Evolutionary conservation across 352 stramenopile genomes (phyloP).

Genomic region (Pythium utonaiense): DNA sequence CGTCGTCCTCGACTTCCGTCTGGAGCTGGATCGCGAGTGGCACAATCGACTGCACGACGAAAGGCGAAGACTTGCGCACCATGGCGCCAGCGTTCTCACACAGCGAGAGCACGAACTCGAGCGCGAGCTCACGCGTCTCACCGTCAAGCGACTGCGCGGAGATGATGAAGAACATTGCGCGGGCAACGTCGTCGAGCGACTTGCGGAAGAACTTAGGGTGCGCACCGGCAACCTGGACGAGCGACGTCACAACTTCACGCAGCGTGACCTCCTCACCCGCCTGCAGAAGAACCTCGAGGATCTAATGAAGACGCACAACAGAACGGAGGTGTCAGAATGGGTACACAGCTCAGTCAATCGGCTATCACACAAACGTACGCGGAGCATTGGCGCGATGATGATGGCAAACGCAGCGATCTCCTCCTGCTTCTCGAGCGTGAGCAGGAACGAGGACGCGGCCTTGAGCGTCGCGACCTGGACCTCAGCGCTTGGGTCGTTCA

Average conservation of each 20-base stretch:
- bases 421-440: slow-evolving; percentile 69
- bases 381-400: slow-evolving; percentile 69
- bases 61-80: slow-evolving; percentile 66
- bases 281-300: slow-evolving; percentile 65
- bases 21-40: slow-evolving; percentile 76
- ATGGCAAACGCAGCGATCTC: slow-evolving; percentile 66
- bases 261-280: slow-evolving; percentile 58
- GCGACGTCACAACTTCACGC: slow-evolving; percentile 64
- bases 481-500: slow-evolving; percentile 58
- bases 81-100: slow-evolving; percentile 79
- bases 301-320: slow-evolving; percentile 24
- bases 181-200: slow-evolving; percentile 60
- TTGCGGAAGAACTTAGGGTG: slow-evolving; percentile 83
- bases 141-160: slow-evolving; percentile 57
- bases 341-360: too few species aligned
- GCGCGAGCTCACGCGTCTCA: slow-evolving; percentile 73
- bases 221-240: slow-evolving; percentile 73
- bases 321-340: slow-evolving; percentile 1
- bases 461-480: slow-evolving; percentile 75
- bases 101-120: slow-evolving; percentile 81
- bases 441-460: slow-evolving; percentile 63
- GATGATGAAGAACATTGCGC: slow-evolving; percentile 79
- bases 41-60: slow-evolving; percentile 62
- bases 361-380: slow-evolving; percentile 24
- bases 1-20: slow-evolving; percentile 77